Conservation (phyloP, 2,329 filamentous ascomycete species). For the Trichoderma breve region DNA sequence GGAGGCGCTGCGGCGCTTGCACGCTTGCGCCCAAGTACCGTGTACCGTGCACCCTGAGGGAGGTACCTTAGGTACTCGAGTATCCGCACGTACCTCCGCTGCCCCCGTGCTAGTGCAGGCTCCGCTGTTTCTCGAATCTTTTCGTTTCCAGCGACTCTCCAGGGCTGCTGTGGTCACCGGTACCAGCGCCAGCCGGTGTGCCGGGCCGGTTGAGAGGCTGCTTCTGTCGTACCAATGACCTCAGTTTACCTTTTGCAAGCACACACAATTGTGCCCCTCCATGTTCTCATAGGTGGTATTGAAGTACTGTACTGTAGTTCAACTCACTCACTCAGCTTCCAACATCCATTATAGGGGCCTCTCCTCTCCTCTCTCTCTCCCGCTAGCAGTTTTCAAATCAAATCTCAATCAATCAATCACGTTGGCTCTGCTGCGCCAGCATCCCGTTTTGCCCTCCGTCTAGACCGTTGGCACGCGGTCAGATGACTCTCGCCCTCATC, state of each 20-base stretch:
- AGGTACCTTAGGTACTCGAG: not conserved
- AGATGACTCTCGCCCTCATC: conserved; percentile 15
- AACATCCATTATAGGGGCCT: not conserved
- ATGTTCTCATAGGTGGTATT: not conserved
- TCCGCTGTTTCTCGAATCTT: conserved; percentile 13
- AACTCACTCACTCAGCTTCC: not conserved
- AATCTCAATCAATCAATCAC: not conserved
- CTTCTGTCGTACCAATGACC: not conserved
- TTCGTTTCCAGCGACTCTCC: not conserved
- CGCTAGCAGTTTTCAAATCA: not conserved
- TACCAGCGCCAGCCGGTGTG: conserved; percentile 6
- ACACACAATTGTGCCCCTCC: not conserved
- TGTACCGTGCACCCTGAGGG: not conserved
- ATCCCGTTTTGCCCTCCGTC: not conserved
- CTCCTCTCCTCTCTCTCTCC: not conserved
- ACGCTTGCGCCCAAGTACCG: not conserved
- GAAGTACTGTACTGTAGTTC: not conserved
- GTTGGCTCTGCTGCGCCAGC: conserved; percentile 14
- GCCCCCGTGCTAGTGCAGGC: not conserved
- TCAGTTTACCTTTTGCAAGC: not conserved
- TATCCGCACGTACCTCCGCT: conserved; percentile 1
- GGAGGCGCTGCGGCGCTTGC: not conserved
- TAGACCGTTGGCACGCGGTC: conserved; percentile 14
- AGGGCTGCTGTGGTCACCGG: not conserved
- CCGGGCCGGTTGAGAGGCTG: not conserved